Base-by-base conservation (phyloP, 169 alveolate species). In the Babesia bigemina region DNA sequence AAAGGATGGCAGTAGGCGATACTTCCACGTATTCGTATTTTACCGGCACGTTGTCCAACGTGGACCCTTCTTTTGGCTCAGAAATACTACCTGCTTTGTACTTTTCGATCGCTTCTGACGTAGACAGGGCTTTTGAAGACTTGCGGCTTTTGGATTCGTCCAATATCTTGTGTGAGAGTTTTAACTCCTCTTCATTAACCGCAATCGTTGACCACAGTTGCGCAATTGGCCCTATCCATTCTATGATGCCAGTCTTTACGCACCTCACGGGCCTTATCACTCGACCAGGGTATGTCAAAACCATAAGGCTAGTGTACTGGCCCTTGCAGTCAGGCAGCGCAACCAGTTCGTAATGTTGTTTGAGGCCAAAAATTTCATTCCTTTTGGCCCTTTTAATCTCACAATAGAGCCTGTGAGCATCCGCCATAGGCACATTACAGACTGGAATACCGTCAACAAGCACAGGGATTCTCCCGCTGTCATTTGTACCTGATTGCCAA, bases 181-280 rank as follows among this genome's bases (percentile, higher is more conserved):
- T 59, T 59, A 72, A 24, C 55, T 90, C 93, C 45, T 83, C 90
- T 47, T 86, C 85, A 56, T 60, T 79, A 17, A 90, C 79, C 10
- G 98, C 98, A 49, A 97, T 96, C 61, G 96, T 87, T 70, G 96
- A 82, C 92, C 97, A 95, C 29, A 96, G 94, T 91, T 97, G 99
- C 87, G 96, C 97, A 16, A 97, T 90, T 26, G 99, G 99, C 12
- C 99, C 98, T 16, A 97, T 95, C 95, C 96, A 96, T 86, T 98
- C 99, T 29, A 92, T 91, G 63, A 92, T 86, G 75, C 92, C 91
- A 57, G 92, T 86, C 75, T 87, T 86, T 63, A 97, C 84, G 81
- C 96, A 95, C 44, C 93, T 86, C 22, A 98, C 98, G 55, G 99
- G 99, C 63, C 99, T 94, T 44, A 97, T 96, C 69, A 98, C 91